Evolutionary conservation across 139 green algal genomes (phyloP), one percentile per base, ranked within the genome.

Genomic region (Chlorella sp.): DNA sequence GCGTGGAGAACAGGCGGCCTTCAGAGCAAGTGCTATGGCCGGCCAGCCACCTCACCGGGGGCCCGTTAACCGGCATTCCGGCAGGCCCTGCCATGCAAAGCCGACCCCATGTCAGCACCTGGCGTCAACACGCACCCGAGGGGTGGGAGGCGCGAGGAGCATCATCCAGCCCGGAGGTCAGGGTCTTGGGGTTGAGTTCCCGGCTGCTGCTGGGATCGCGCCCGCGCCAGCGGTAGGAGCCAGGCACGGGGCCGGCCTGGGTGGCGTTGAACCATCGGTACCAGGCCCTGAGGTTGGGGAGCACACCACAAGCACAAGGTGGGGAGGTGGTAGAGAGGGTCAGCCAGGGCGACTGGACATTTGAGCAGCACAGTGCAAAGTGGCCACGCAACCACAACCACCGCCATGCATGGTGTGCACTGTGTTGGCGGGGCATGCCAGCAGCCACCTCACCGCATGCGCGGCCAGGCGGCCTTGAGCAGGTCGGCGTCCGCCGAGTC

Each of bases 181-280:
- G 90, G 1, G 95, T 98, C 83, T 98, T 98, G 46, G 96, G 96
- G 86, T 99, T 99, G 41, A 99, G 93, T 90, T 99, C 94, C 14
- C 36, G 28, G 4, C 73, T 34, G 9, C 88, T 92, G 38, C 22
- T 51, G 0, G 73, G 76, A 30, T 92, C 94, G 22, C 94, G 88
- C 88, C 95, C 91, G 13, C 85, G 90, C 93, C 94, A 97, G 32
- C 91, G 82, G 86, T 90, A 97, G 65, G 88, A 90, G 9, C 87
- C 89, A 0, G 92, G 89, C 79, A 90, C 41, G 7, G 76, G 76
- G n/a, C 96, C 96, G 6, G 86, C 88, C 83, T 95, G 92, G 0
- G 90, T 97, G 69, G 48, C 90, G 76, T 97, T 96, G 88, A 97
- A 97, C 96, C 96, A 99, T 34, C 40, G 40, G 75, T 95, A 96